Conservation (phyloP, 306 rosid genomes). For the Rubus idaeus region DNA sequence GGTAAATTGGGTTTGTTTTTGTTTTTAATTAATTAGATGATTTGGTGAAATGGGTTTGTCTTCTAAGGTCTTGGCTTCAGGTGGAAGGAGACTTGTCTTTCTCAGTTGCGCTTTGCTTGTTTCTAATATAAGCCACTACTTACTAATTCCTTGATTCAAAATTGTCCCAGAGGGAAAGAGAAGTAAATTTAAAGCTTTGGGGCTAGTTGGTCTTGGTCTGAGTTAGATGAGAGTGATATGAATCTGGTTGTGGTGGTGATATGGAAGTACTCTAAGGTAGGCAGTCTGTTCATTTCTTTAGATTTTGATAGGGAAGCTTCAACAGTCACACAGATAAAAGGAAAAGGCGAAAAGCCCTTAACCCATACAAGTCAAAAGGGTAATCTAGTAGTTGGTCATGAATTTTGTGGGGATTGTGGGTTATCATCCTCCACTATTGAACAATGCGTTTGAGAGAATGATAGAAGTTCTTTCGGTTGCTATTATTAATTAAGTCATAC, state of each 20-base stretch:
- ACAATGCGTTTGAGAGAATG: neutral
- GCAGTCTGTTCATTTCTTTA: slow-evolving; percentile 28
- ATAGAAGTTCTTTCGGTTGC: neutral
- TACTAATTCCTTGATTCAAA: slow-evolving; percentile 36
- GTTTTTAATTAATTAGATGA: slow-evolving; percentile 43
- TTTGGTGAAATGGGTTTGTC: slow-evolving; percentile 77
- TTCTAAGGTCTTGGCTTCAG: slow-evolving; percentile 40
- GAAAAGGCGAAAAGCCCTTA: neutral
- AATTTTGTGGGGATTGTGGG: neutral
- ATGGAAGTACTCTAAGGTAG: slow-evolving; percentile 24
- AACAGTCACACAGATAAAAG: neutral
- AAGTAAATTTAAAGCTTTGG: slow-evolving; percentile 69
- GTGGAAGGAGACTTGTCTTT: slow-evolving; percentile 66
- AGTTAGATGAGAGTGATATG: slow-evolving; percentile 33
- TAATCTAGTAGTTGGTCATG: neutral
- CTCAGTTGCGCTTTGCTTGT: slow-evolving; percentile 33
- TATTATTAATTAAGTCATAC: neutral
- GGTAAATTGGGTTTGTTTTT: slow-evolving; percentile 20
- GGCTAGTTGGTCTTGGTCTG: slow-evolving; percentile 47
- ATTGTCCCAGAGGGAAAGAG: slow-evolving; percentile 28
- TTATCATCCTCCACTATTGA: neutral
- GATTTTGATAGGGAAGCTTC: slow-evolving; percentile 14
- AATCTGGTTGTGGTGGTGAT: slow-evolving; percentile 31
- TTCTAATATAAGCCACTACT: slow-evolving; percentile 25
- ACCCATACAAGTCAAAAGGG: neutral